Conservation (phyloP, 2,329 filamentous ascomycete species). For the Salinomyces thailandicus region DNA sequence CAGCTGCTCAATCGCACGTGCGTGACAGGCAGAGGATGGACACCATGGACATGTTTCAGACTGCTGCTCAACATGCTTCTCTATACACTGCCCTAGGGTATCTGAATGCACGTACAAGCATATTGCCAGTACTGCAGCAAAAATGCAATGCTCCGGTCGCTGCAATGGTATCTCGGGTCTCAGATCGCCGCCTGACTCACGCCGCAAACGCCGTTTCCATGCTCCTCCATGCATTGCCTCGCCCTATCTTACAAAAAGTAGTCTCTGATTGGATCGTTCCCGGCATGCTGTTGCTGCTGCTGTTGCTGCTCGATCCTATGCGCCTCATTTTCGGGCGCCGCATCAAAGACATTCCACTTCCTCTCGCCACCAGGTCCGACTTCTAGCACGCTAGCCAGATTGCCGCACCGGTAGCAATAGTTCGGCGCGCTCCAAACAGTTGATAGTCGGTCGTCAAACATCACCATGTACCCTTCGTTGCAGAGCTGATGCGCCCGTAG, state of each 20-base stretch:
- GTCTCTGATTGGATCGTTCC: constrained; percentile 60
- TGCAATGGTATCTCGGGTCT: no score
- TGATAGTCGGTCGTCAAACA: constrained; percentile 88
- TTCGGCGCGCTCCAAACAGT: constrained; percentile 97
- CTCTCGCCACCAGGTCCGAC: constrained; percentile 87
- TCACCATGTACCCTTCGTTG: constrained; percentile 93
- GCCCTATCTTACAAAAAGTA: constrained; percentile 55
- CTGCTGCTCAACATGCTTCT: no score
- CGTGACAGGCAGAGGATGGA: no score
- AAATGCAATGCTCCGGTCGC: no score
- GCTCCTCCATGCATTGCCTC: no score
- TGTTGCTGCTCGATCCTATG: constrained; percentile 68
- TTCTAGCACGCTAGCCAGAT: constrained; percentile 93
- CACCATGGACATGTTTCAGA: no score
- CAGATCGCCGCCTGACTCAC: no score
- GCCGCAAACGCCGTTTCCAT: no score
- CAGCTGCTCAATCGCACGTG: no score
- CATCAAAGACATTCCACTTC: constrained; percentile 96
- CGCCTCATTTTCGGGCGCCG: constrained; percentile 87
- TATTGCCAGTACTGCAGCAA: no score
- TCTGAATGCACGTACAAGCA: no score
- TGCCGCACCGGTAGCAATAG: constrained; percentile 64
- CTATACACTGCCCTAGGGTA: no score
- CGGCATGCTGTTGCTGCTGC: constrained; percentile 48
- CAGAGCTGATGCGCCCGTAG: constrained; percentile 95